Evolutionary conservation across 805 yeast species (phyloP).

Genomic region (Saccharomycopsis sp.): DNA sequence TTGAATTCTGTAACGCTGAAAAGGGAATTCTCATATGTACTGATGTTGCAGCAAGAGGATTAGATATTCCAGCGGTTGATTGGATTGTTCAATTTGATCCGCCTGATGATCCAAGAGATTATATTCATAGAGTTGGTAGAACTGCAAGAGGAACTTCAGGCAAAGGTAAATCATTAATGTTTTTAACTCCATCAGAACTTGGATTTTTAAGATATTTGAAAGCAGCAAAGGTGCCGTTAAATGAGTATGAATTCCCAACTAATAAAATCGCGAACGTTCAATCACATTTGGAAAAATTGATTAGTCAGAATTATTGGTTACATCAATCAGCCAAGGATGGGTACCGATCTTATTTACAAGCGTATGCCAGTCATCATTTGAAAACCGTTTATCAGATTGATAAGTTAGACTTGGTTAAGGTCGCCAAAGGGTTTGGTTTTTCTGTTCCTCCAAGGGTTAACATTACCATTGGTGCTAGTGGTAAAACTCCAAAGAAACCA

Average conservation of each 20-base stretch:
- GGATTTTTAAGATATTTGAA: slow-evolving; percentile 93
- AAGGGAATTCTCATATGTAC: slow-evolving; percentile 92
- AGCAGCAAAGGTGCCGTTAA: slow-evolving; percentile 94
- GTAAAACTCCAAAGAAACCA: slow-evolving; percentile 37
- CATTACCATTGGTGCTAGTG: slow-evolving; percentile 91
- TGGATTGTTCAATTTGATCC: slow-evolving; percentile 99
- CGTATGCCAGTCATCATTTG: slow-evolving; percentile 93
- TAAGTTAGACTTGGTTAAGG: slow-evolving; percentile 87
- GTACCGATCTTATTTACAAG: slow-evolving; percentile 92
- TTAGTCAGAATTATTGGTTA: slow-evolving; percentile 86
- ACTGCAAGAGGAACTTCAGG: slow-evolving; percentile 93
- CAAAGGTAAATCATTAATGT: slow-evolving; percentile 91
- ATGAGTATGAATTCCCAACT: slow-evolving; percentile 93
- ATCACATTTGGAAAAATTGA: slow-evolving; percentile 83
- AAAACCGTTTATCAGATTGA: slow-evolving; percentile 96
- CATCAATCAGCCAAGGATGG: slow-evolving; percentile 97
- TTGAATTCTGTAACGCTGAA: slow-evolving; percentile 95
- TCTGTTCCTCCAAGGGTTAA: slow-evolving; percentile 95
- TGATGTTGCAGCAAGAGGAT: slow-evolving; percentile 98
- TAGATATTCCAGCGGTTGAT: slow-evolving; percentile 97
- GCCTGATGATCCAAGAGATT: slow-evolving; percentile 99
- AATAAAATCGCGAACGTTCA: slow-evolving; percentile 95
- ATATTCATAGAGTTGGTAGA: slow-evolving; percentile 98
- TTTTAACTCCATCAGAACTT: slow-evolving; percentile 85
- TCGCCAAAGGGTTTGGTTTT: slow-evolving; percentile 93